These are phyloP conservation scores for Tolypocladium endophyticum DNA, from an alignment of 2,329 filamentous ascomycete species.

Conservation along the genomic window DNA sequence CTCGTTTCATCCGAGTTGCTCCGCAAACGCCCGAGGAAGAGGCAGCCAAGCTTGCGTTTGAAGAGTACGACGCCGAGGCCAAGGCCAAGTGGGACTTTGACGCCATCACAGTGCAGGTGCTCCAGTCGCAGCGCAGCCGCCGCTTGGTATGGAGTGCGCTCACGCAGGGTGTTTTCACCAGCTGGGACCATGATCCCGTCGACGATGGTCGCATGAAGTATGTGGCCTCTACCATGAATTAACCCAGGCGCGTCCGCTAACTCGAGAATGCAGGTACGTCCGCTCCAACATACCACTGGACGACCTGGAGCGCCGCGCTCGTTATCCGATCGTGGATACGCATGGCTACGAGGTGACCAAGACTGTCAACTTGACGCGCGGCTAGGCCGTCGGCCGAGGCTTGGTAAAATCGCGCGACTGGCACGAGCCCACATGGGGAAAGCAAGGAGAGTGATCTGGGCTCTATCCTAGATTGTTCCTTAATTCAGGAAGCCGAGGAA, in stretches of 20 bases:
- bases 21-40: constrained; percentile 31
- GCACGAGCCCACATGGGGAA: background rate
- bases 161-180: constrained; percentile 62
- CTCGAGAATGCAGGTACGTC: constrained; percentile 53
- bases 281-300: constrained; percentile 73
- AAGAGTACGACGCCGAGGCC: constrained; percentile 65
- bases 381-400: constrained; percentile 3
- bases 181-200: constrained; percentile 77
- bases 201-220: constrained; percentile 59
- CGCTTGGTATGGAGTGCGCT: constrained; percentile 72
- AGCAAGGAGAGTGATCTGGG: background rate
- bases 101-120: constrained; percentile 61
- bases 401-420: background rate
- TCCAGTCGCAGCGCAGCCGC: constrained; percentile 68
- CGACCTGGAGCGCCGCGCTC: constrained; percentile 65
- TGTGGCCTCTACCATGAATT: constrained; percentile 13
- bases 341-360: constrained; percentile 37
- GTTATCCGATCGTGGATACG: constrained; percentile 56
- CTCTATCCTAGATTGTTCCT: background rate
- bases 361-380: constrained; percentile 24
- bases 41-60: constrained; percentile 38
- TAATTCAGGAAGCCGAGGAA: background rate
- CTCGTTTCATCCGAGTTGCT: constrained; percentile 29
- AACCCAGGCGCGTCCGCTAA: background rate
- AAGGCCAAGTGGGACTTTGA: constrained; percentile 71